Evolutionary conservation across 2,329 filamentous ascomycete genomes (phyloP), one percentile per base, ranked within the genome.

Genomic region (Diaporthe amygdali): DNA sequence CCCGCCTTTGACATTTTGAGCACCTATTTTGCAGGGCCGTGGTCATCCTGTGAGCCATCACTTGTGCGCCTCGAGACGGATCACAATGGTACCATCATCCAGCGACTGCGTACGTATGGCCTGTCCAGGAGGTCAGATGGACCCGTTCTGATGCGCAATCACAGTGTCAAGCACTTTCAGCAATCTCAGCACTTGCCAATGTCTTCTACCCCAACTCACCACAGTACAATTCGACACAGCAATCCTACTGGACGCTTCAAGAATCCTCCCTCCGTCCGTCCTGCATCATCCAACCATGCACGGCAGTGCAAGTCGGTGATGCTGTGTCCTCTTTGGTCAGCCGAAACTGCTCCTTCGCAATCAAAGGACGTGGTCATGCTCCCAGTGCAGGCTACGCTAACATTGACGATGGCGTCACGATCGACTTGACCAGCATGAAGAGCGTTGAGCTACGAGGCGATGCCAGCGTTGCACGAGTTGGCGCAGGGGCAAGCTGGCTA

Each of bases 341-440:
- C 47, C 3, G 44, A 25, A 66, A 51, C 34, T 59, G 55, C 55
- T 59, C 55, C 22, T 59, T 69, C 37, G 67, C 67, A 25, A 25
- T 69, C 54, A 69, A 52, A 51, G 51, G 54, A 32, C 22, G 46
- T 14, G 67, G 67, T 17, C 67, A 69, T 52, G 47, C 67, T 27
- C 67, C 67, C 22, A 27, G 30, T 46, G 46, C 20, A n/a, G 67
- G 67, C n/a, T 69, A 63, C 44, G 47, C 67, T 32, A 69, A 69
- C 46, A 52, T 56, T 14, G 47, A 55, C 47, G 37, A 61, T 66
- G 56, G 68, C n/a, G 47, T 70, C n/a, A 64, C 56, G 22, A 55
- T 70, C 22, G 56, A 70, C 56, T 9, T 70, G n/a, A 41, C 44
- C 25, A 52, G 47, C 7, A 49, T 68, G 64, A 68, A 55, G n/a